Base-by-base conservation (phyloP, 208 protist genomes). In the Leishmania arabica region DNA sequence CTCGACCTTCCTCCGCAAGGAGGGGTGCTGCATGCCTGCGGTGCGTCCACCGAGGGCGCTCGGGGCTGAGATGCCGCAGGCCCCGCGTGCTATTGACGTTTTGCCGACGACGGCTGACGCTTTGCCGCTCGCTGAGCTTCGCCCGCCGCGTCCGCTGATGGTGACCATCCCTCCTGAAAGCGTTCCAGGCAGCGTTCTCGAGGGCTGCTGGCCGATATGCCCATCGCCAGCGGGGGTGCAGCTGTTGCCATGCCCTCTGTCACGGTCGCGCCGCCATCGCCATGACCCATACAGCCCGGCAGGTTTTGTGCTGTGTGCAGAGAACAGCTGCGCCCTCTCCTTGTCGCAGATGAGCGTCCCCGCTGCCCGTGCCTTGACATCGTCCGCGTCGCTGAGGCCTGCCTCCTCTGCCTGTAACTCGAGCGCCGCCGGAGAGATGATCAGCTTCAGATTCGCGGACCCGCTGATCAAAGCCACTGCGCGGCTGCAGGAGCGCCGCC, bases 231-330 rank as follows among this genome's bases (percentile, higher is more conserved):
- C 60, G 3, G 42, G 15, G 56, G 24, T 8, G 7, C 45, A 40
- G 27, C 34, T 53, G 24, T 69, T 60, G 42, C 40, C 45, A 7
- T 80, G 71, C 24, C 64, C 42, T 13, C 21, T 71, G 27, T 73
- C 71, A 21, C 58, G 62, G 77, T 78, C 51, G 51, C 64, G 73
- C 31, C 77, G 77, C 51, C 81, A 78, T 47, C 82, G 82, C 24
- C 82, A 85, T 58, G 82, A 85, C 77, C 82, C 82, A 13, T 85
- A 85, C 65, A 79, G 77, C 77, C 72, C 62, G 17, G 60, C 40
- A 15, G 82, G 82, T 42, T 85, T 85, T 34, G 77, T 79, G 49
- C 64, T 82, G 47, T 85, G 82, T 27, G 53, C 42, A 24, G 77
- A 79, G 72, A 79, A 69, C 65, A 82, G 82, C 65, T 79, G 60